phyloP scores from a whole-genome alignment of 495 filamentous ascomycete species.

The Neurospora intermedia region DNA sequence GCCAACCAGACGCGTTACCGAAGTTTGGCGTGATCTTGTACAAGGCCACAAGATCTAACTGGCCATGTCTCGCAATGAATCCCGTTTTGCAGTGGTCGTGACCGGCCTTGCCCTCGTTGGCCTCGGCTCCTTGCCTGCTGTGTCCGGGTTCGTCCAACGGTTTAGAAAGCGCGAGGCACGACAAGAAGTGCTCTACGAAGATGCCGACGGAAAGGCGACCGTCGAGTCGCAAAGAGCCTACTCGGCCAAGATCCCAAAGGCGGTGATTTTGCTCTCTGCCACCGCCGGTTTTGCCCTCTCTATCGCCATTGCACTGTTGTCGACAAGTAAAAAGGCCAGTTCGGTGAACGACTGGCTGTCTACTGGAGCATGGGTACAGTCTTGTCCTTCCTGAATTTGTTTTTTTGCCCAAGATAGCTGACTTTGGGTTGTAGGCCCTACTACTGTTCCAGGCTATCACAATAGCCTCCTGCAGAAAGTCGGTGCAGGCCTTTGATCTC shows the following conservation, averaged over 20 bases:
- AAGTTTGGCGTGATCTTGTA: not conserved
- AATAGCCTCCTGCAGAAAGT: constrained; percentile 31
- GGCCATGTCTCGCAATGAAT: constrained; percentile 22
- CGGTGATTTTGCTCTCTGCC: constrained; percentile 31
- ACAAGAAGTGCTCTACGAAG: constrained; percentile 40
- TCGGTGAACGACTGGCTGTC: constrained; percentile 31
- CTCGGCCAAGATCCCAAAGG: constrained; percentile 39
- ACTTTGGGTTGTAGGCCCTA: constrained; percentile 21
- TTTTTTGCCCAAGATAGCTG: constrained; percentile 5
- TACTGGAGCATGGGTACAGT: constrained; percentile 37
- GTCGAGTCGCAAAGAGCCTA: constrained; percentile 43
- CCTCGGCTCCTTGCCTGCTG: constrained; percentile 28
- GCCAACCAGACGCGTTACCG: not conserved
- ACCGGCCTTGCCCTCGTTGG: constrained; percentile 26
- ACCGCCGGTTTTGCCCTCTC: constrained; percentile 36
- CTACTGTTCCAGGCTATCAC: constrained; percentile 36
- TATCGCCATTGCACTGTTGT: constrained; percentile 31
- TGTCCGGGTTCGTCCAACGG: constrained; percentile 16
- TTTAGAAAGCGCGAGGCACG: constrained; percentile 22
- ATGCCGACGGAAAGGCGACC: constrained; percentile 52
- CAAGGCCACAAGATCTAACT: not conserved
- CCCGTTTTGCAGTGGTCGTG: constrained; percentile 18
- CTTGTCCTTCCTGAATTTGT: not conserved
- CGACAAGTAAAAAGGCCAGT: constrained; percentile 18
- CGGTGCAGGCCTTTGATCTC: constrained; percentile 36